These are phyloP conservation scores for Vanderwaltozyma verrucispora DNA, from an alignment of 805 yeast genomes.

Conservation along the genomic window DNA sequence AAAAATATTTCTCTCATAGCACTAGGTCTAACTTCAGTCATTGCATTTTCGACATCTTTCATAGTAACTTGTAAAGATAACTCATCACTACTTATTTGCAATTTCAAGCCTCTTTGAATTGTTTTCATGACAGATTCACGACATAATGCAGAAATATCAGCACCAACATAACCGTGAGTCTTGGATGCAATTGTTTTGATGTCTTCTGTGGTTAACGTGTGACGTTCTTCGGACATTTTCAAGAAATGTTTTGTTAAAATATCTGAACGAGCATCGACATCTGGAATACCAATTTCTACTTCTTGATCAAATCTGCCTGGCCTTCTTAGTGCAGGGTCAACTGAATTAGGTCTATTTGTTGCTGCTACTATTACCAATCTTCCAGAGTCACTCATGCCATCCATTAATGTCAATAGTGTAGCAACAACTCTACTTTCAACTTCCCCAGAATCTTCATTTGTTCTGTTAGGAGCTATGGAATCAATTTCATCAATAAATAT, in stretches of 20 bases:
- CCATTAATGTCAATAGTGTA: slow-evolving; percentile 73
- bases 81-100: slow-evolving; percentile 15
- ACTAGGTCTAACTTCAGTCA: slow-evolving; percentile 79
- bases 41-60: slow-evolving; percentile 58
- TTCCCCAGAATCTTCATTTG: slow-evolving; percentile 80
- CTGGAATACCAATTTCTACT: slow-evolving; percentile 87
- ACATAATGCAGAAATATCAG: slow-evolving; percentile 80
- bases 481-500: slow-evolving; percentile 91
- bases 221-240: slow-evolving; percentile 35
- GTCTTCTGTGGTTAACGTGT: slow-evolving; percentile 42
- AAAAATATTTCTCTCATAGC: slow-evolving; percentile 94
- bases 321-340: slow-evolving; percentile 65
- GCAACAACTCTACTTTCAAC: slow-evolving; percentile 88
- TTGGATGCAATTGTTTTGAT: slow-evolving; percentile 55
- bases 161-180: slow-evolving; percentile 97
- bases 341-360: slow-evolving; percentile 58
- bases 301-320: slow-evolving; percentile 90
- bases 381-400: slow-evolving; percentile 58
- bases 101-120: slow-evolving; percentile 49
- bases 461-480: slow-evolving; percentile 77
- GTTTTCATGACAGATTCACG: slow-evolving; percentile 84
- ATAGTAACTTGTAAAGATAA: slow-evolving; percentile 36
- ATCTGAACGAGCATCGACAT: slow-evolving; percentile 63
- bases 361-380: slow-evolving; percentile 63
- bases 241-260: slow-evolving; percentile 56